These are phyloP conservation scores for Cyclaneusma minus DNA, from an alignment of 2,329 filamentous ascomycete species.

Conservation along the genomic window DNA sequence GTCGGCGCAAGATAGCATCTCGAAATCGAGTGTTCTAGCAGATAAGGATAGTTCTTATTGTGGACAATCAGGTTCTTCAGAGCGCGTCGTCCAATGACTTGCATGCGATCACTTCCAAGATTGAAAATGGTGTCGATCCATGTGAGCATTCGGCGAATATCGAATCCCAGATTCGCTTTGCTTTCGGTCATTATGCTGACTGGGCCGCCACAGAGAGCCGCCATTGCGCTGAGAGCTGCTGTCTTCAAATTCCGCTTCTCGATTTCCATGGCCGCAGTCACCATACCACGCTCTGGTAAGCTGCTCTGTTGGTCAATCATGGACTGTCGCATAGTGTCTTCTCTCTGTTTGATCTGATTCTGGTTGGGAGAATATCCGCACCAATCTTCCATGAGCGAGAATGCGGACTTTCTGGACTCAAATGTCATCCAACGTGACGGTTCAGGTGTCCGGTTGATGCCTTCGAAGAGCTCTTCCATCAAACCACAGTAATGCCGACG, in stretches of 20 bases:
- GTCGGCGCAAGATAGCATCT: slow-evolving; percentile 79
- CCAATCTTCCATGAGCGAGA: slow-evolving; percentile 97
- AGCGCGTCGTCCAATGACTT: slow-evolving; percentile 75
- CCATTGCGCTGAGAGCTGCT: slow-evolving; percentile 89
- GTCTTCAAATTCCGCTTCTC: slow-evolving; percentile 87
- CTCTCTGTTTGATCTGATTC: slow-evolving; percentile 61
- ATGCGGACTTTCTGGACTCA: slow-evolving; percentile 86
- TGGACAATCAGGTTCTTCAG: slow-evolving; percentile 80
- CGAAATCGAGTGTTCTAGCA: slow-evolving; percentile 80
- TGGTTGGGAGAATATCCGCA: slow-evolving; percentile 94
- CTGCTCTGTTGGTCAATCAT: slow-evolving; percentile 65
- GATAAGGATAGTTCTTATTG: slow-evolving; percentile 72
- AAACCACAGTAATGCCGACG: slow-evolving; percentile 88
- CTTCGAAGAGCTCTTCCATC: slow-evolving; percentile 84
- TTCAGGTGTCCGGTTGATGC: slow-evolving; percentile 72
- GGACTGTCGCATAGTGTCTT: slow-evolving; percentile 77
- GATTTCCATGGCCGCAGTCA: slow-evolving; percentile 87
- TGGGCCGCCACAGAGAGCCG: slow-evolving; percentile 72
- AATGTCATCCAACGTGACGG: slow-evolving; percentile 94
- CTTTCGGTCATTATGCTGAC: slow-evolving; percentile 81
- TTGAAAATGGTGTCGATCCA: slow-evolving; percentile 96
- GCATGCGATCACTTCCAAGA: slow-evolving; percentile 79
- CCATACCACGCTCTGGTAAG: slow-evolving; percentile 56
- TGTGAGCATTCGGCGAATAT: slow-evolving; percentile 78
- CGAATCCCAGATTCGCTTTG: slow-evolving; percentile 76